Evolutionary conservation across 306 rosid species (phyloP).

Genomic region (Canavalia gladiata): DNA sequence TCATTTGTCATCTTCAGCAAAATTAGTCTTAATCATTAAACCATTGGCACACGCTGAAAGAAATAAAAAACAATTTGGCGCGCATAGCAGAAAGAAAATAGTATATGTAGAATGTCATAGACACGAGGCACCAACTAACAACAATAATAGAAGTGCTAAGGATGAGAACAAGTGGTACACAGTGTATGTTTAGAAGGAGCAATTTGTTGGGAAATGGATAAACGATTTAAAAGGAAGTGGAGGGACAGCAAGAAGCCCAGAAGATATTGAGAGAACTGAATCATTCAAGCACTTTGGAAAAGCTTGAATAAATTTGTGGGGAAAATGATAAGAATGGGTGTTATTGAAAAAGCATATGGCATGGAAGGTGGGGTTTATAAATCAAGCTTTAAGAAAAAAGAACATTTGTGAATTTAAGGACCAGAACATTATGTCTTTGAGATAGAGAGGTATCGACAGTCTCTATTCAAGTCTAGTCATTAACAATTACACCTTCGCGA

Average conservation of each 20-base stretch:
- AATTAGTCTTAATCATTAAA: not conserved
- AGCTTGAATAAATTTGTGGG: slow-evolving; percentile 45
- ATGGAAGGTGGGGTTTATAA: slow-evolving; percentile 55
- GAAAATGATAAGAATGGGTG: slow-evolving; percentile 38
- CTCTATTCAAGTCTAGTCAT: slow-evolving; percentile 40
- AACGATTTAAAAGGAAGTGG: slow-evolving; percentile 13
- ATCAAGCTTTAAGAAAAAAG: slow-evolving; percentile 47
- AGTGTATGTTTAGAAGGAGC: slow-evolving; percentile 23
- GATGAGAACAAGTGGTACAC: slow-evolving; percentile 42
- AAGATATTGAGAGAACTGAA: slow-evolving; percentile 38
- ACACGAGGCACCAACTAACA: slow-evolving; percentile 21
- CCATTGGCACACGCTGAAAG: not conserved
- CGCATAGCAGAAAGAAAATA: slow-evolving; percentile 9
- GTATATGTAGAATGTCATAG: not conserved
- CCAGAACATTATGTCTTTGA: slow-evolving; percentile 44
- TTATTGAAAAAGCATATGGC: slow-evolving; percentile 33
- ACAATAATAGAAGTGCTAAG: slow-evolving; percentile 27
- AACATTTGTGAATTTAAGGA: slow-evolving; percentile 40
- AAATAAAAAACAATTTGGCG: not conserved
- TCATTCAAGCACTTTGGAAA: slow-evolving; percentile 51
- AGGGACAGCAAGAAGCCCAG: slow-evolving; percentile 45
- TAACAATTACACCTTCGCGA: slow-evolving; percentile 33
- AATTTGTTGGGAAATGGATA: slow-evolving; percentile 13
- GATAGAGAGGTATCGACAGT: slow-evolving; percentile 44
- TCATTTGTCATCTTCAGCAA: slow-evolving; percentile 12